Conservation (phyloP, 768 basidiomycete species). For the Termitomyces sp. region DNA sequence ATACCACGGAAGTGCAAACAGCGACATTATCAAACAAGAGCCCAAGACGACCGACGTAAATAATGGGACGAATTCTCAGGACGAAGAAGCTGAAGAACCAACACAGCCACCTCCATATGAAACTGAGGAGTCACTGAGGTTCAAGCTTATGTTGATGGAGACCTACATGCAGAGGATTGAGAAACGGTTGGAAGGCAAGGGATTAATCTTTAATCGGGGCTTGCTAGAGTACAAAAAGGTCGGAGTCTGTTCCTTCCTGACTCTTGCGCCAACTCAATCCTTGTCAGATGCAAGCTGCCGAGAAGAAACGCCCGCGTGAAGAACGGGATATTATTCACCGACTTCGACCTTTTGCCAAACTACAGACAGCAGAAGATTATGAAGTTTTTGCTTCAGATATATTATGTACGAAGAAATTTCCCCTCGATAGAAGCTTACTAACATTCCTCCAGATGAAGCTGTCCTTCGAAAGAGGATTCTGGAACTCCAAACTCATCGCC, state of each 20-base stretch:
- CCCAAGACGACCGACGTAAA: slow-evolving; percentile 44
- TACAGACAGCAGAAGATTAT: slow-evolving; percentile 90
- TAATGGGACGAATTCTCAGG: slow-evolving; percentile 43
- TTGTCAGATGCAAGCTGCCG: slow-evolving; percentile 79
- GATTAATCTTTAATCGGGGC: slow-evolving; percentile 87
- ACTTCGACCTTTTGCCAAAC: slow-evolving; percentile 83
- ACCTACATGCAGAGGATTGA: slow-evolving; percentile 89
- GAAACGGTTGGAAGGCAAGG: slow-evolving; percentile 81
- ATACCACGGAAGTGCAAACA: slow-evolving; percentile 39
- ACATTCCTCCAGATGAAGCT: slow-evolving; percentile 67
- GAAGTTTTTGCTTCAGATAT: slow-evolving; percentile 87
- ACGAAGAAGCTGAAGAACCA: slow-evolving; percentile 61
- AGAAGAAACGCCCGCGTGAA: slow-evolving; percentile 88
- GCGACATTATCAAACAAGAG: slow-evolving; percentile 32
- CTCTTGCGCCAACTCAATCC: not conserved
- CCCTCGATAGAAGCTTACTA: not conserved
- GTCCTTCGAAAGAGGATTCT: slow-evolving; percentile 83
- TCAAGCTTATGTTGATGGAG: slow-evolving; percentile 87
- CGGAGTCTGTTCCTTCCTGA: slow-evolving; percentile 14
- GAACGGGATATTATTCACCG: slow-evolving; percentile 89
- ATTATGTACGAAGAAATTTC: slow-evolving; percentile 58
- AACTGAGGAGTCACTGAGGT: slow-evolving; percentile 74
- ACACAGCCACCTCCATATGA: slow-evolving; percentile 78
- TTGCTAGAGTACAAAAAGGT: slow-evolving; percentile 95
- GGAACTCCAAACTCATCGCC: slow-evolving; percentile 88